These are phyloP conservation scores for Mycena haematopus DNA, from an alignment of 768 basidiomycete genomes.

Conservation along the genomic window DNA sequence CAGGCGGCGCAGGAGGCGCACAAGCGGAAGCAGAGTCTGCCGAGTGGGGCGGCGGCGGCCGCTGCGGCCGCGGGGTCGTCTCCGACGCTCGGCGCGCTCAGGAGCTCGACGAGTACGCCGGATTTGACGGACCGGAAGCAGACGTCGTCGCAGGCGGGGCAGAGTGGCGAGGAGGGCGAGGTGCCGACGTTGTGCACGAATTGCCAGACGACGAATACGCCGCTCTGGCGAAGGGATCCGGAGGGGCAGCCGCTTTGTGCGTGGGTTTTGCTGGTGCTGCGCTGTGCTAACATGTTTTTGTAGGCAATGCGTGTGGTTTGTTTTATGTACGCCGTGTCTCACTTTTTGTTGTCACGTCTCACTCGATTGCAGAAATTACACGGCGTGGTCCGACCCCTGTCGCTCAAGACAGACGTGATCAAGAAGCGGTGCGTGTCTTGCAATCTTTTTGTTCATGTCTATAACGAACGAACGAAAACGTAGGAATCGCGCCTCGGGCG, in stretches of 20 bases:
- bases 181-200: slow-evolving; percentile 90
- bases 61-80: slow-evolving; percentile 16
- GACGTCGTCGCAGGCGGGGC: slow-evolving; percentile 11
- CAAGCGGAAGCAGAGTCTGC: slow-evolving; percentile 55
- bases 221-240: slow-evolving; percentile 90
- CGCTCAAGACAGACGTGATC: slow-evolving; percentile 96
- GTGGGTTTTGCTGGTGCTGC: slow-evolving; percentile 33
- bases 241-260: slow-evolving; percentile 91
- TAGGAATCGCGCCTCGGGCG: slow-evolving; percentile 84
- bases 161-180: slow-evolving; percentile 68
- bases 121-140: slow-evolving; percentile 50
- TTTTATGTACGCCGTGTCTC: slow-evolving; percentile 74
- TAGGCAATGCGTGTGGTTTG: slow-evolving; percentile 90
- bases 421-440: slow-evolving; percentile 78
- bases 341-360: slow-evolving; percentile 1
- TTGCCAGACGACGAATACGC: slow-evolving; percentile 95
- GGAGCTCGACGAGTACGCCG: slow-evolving; percentile 72
- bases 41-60: slow-evolving; percentile 10
- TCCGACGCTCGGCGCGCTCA: slow-evolving; percentile 44
- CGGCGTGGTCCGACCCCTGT: slow-evolving; percentile 91
- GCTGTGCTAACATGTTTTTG: slow-evolving; percentile 21
- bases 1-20: slow-evolving; percentile 59
- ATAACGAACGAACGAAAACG: too few relatives aligned
- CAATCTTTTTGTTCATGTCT: slow-evolving; percentile 1
- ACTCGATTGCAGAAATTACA: slow-evolving; percentile 81